Percentiles rank a stretch among this genome's conserved stretches.
Conservation (phyloP, 1,284 basidiomycete species). For the Sporisorium exsertum region DNA sequence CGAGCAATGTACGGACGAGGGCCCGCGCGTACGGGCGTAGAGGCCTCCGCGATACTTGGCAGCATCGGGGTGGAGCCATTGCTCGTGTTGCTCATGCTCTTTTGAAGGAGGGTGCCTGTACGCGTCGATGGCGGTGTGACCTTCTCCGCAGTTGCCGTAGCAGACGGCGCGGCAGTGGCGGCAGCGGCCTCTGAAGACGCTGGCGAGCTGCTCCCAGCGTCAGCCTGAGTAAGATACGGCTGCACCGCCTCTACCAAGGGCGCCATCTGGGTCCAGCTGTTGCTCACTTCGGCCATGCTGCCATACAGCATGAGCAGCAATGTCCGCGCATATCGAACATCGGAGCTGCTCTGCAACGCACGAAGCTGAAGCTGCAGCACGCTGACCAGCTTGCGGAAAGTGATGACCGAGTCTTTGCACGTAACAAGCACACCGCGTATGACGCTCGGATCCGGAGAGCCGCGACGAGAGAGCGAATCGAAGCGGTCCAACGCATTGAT, state of each 20-base stretch:
- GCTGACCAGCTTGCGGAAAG: conserved; percentile 86
- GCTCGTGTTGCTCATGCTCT: conserved; percentile 29
- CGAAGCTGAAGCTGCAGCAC: conserved; percentile 85
- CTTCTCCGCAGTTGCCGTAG: conserved; percentile 3
- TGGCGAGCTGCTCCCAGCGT: conserved; percentile 15
- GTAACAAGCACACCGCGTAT: conserved; percentile 85
- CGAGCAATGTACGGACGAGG: conserved; percentile 32
- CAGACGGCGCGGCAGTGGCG: neutral
- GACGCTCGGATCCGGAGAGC: conserved; percentile 77
- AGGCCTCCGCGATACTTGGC: conserved; percentile 62
- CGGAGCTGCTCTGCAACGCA: conserved; percentile 77
- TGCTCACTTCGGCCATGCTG: conserved; percentile 86
- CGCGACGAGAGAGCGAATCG: conserved; percentile 82
- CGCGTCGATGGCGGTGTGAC: conserved; percentile 32
- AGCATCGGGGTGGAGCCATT: conserved; percentile 32
- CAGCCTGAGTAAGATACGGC: conserved; percentile 51
- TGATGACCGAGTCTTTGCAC: conserved; percentile 85
- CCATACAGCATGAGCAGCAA: conserved; percentile 90
- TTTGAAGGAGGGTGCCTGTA: conserved; percentile 23
- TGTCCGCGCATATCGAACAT: conserved; percentile 87
- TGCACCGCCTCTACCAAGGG: conserved; percentile 79
- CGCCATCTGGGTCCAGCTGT: conserved; percentile 84
- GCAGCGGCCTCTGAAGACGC: conserved; percentile 15
- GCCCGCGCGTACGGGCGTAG: conserved; percentile 39
- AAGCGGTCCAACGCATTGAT: conserved; percentile 92